These are phyloP conservation scores for Plasmodium malariae DNA, from an alignment of 169 alveolate species.

Conservation along the genomic window DNA sequence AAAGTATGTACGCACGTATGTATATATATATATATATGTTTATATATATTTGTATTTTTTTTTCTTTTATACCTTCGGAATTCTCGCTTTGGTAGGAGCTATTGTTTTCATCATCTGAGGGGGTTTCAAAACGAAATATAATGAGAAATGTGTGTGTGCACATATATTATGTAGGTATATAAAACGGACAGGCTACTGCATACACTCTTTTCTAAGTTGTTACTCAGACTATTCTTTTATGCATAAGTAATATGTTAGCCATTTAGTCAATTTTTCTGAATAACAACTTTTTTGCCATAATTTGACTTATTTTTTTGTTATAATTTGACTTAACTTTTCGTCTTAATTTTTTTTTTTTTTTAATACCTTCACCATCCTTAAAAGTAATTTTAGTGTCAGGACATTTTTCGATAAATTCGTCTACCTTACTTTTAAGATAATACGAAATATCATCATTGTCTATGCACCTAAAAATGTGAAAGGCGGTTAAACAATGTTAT, in stretches of 20 bases:
- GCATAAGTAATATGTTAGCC: no score
- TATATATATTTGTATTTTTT: not conserved
- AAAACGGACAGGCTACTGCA: no score
- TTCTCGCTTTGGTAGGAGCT: constrained; percentile 57
- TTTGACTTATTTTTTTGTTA: not conserved
- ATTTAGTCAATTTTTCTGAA: no score
- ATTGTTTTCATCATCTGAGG: constrained; percentile 44
- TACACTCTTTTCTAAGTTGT: no score
- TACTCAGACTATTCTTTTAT: no score
- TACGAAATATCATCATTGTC: constrained; percentile 73
- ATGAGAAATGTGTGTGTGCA: not conserved
- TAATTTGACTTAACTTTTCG: not conserved
- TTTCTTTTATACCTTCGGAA: constrained; percentile 47
- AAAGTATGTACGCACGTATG: not conserved
- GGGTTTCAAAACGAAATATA: not conserved
- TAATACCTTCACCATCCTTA: constrained; percentile 41
- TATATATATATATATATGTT: constrained; percentile 17
- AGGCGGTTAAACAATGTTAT: no score
- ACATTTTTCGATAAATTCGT: constrained; percentile 59
- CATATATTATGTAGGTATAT: not conserved
- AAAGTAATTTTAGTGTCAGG: constrained; percentile 20
- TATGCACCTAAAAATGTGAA: constrained; percentile 47
- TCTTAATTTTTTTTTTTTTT: not conserved
- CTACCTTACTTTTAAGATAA: constrained; percentile 63
- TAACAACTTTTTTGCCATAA: no score